These are phyloP conservation scores for Gloeostereum incarnatum DNA, from an alignment of 768 basidiomycete species.

Conservation along the genomic window DNA sequence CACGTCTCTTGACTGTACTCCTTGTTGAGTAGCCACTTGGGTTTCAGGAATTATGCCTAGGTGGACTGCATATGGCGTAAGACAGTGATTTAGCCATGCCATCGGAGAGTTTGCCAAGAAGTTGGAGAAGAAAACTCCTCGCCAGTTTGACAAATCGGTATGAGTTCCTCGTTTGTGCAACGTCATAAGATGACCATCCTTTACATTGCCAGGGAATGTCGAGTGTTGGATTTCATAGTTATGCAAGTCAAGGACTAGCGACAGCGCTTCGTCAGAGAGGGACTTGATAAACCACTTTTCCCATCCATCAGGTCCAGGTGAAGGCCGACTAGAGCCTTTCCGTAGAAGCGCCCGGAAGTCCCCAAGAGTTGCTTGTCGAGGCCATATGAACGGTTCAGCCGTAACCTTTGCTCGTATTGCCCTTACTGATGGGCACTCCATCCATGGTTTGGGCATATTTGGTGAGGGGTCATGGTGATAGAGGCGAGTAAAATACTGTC, in stretches of 20 bases:
- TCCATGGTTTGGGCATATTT: slow-evolving; percentile 14
- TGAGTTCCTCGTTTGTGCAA: slow-evolving; percentile 17
- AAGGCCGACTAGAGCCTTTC: slow-evolving; percentile 17
- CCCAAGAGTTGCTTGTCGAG: slow-evolving; percentile 5
- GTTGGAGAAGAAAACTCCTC: slow-evolving; percentile 16
- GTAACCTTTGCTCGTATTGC: slow-evolving; percentile 6
- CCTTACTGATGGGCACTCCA: slow-evolving; percentile 10
- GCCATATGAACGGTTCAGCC: slow-evolving; percentile 16
- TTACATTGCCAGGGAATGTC: slow-evolving; percentile 16
- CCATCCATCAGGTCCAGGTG: slow-evolving; percentile 23
- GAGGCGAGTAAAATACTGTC: slow-evolving; percentile 11
- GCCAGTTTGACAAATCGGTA: slow-evolving; percentile 17
- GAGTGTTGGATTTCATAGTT: slow-evolving; percentile 17
- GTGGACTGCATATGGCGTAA: slow-evolving; percentile 13
- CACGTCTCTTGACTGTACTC: slow-evolving; percentile 17
- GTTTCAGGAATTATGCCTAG: slow-evolving; percentile 13
- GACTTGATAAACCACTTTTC: slow-evolving; percentile 23
- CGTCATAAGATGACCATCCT: slow-evolving; percentile 14
- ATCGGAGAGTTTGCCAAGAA: slow-evolving; percentile 16
- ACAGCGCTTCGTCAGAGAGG: slow-evolving; percentile 13
- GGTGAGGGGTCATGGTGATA: slow-evolving; percentile 8
- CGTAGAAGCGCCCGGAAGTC: slow-evolving; percentile 14
- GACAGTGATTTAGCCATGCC: slow-evolving; percentile 17
- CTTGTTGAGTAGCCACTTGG: slow-evolving; percentile 18
- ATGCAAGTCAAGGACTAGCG: slow-evolving; percentile 14